Evolutionary conservation across 2,329 filamentous ascomycete species (phyloP), one percentile per base, ranked within the genome.

Genomic region (Cytospora leucostoma): DNA sequence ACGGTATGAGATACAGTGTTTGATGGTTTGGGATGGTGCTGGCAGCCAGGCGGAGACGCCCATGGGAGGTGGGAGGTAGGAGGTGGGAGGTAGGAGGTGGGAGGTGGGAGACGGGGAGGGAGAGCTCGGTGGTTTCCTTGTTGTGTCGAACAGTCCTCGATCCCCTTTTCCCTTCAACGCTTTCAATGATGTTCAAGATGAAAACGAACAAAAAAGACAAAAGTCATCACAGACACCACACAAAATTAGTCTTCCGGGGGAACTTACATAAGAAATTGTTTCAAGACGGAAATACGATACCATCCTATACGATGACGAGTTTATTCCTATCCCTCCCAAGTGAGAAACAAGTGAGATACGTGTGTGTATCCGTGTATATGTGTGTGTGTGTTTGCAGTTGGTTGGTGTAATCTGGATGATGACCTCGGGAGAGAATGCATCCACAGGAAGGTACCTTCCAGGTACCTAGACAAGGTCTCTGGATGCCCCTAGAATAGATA

Each of bases 251-350:
- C 12, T 50, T 50, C 47, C 27, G 11, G 44, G 38, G 61, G 49
- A 59, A n/a, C 59, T 63, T 49, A 59, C 49, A 55, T 59, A 63
- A 63, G 61, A 63, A 56, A 63, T 63, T 63, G 61, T 63, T 56
- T 63, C 61, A 63, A 63, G 61, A 63, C 61, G 61, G 61, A 55
- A 59, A 58, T 54, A 59, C 37, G 47, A 58, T 53, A 52, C 55
- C 55, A 44, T 44, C 10, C 17, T 44, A n/a, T 44, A 44, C 3
- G 40, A 44, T n/a, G 10, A 44, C 40, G 19, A 44, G n/a, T 7
- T 27, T 44, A 17, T 44, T 19, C 40, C 8, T 44, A 37, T 37
- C 8, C n/a, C 7, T n/a, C 7, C 3, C n/a, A 37, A 37, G 8
- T 13, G 35, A 7, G 17, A n/a, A 7, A 5, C 17, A 44, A 10